phyloP scores from a whole-genome alignment of 768 basidiomycete genomes.

The Tulasnella sp. region DNA sequence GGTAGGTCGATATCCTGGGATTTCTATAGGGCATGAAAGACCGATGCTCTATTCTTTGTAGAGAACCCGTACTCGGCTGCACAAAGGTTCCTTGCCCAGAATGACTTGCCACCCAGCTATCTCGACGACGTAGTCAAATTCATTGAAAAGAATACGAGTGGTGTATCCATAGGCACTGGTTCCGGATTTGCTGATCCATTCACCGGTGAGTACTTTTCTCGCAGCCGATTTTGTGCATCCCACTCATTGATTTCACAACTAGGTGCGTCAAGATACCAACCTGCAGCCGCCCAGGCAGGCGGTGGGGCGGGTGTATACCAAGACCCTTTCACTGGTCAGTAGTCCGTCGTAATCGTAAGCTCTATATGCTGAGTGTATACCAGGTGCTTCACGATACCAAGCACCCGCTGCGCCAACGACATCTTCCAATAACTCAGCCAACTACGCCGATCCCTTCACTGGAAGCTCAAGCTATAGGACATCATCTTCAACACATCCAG shows the following conservation, averaged over 20 bases:
- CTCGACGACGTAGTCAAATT: conserved; percentile 84
- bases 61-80: conserved; percentile 89
- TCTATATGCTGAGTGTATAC: conserved; percentile 6
- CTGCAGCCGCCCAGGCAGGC: too few species aligned
- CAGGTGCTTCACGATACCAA: conserved; percentile 52
- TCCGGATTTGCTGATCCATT: conserved; percentile 66
- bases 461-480: conserved; percentile 48
- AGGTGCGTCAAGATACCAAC: too few species aligned
- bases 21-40: not conserved
- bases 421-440: conserved; percentile 13
- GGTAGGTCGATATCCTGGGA: conserved; percentile 36
- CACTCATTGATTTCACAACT: too few species aligned
- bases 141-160: conserved; percentile 82
- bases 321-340: conserved; percentile 7
- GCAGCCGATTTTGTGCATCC: not conserved
- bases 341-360: not conserved
- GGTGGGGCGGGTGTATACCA: too few species aligned
- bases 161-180: conserved; percentile 48
- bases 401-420: conserved; percentile 30
- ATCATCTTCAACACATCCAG: conserved; percentile 26
- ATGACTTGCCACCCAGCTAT: conserved; percentile 73
- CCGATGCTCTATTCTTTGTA: conserved; percentile 24
- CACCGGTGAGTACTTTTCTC: conserved; percentile 44
- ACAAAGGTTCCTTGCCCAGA: conserved; percentile 67
- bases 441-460: conserved; percentile 34